A percentile compares a stretch with the other conserved stretches of the same genome.
These are phyloP conservation scores for Paxillus ammoniavirescens DNA, from an alignment of 768 basidiomycete species.

Conservation along the genomic window DNA sequence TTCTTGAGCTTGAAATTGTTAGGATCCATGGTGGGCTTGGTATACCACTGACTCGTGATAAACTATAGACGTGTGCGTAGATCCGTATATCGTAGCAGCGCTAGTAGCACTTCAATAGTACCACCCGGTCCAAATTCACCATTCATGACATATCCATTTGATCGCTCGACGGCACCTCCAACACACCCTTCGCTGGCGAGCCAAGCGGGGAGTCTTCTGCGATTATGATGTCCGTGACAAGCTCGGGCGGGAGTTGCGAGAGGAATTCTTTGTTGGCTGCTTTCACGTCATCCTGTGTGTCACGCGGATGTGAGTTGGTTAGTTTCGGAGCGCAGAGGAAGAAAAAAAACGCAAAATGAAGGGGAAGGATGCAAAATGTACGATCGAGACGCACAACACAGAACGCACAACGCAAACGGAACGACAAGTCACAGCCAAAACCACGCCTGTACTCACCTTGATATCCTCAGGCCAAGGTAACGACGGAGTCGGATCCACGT, in stretches of 20 bases:
- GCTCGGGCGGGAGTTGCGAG: constrained; percentile 29
- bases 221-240: constrained; percentile 24
- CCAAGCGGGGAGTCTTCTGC: constrained; percentile 10
- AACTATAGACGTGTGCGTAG: too few species aligned
- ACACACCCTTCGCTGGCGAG: not conserved
- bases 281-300: constrained; percentile 33
- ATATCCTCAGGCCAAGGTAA: constrained; percentile 32
- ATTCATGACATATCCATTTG: not conserved
- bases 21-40: too few species aligned
- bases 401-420: not conserved
- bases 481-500: constrained; percentile 5
- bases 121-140: too few species aligned
- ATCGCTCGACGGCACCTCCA: not conserved
- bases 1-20: too few species aligned
- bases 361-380: not conserved
- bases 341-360: too few species aligned
- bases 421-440: not conserved
- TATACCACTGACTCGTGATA: too few species aligned
- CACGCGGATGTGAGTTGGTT: too few species aligned
- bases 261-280: constrained; percentile 38
- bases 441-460: constrained; percentile 13
- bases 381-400: too few species aligned
- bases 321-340: not conserved
- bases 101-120: too few species aligned
- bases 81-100: too few species aligned